A percentile compares a stretch with the other conserved stretches of the same genome.
phyloP scores from a whole-genome alignment of 257 asterid species.

The Schizonepeta tenuifolia region DNA sequence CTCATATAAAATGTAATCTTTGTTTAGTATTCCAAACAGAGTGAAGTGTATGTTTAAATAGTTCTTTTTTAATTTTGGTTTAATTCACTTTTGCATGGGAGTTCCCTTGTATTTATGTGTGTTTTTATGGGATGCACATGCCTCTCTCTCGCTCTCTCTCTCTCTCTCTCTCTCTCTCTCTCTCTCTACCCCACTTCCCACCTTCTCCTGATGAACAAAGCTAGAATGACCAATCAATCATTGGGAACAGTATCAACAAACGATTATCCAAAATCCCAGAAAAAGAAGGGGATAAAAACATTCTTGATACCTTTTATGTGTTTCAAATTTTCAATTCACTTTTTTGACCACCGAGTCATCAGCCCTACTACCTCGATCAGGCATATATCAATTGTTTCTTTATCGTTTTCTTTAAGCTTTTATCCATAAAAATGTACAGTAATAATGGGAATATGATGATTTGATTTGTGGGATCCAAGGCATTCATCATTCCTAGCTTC shows the following conservation, averaged over 20 bases:
- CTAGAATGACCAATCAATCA: conserved; percentile 49
- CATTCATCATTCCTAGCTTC: conserved; percentile 39
- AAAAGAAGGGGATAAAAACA: conserved; percentile 33
- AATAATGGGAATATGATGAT: conserved; percentile 48
- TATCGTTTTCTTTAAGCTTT: conserved; percentile 25
- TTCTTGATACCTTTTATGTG: conserved; percentile 56
- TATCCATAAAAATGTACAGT: conserved; percentile 33
- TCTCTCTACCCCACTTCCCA: conserved; percentile 14
- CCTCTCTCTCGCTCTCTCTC: conserved; percentile 7
- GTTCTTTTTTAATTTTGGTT: not conserved
- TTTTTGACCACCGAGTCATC: conserved; percentile 63
- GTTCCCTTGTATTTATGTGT: not conserved
- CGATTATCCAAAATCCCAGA: conserved; percentile 36
- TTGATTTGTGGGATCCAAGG: conserved; percentile 79
- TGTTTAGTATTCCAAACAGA: not conserved
- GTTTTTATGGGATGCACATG: conserved; percentile 31
- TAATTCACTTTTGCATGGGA: conserved; percentile 11
- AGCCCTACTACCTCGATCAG: conserved; percentile 29
- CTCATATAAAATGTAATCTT: not conserved
- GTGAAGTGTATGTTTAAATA: not conserved
- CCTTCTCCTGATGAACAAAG: conserved; percentile 5
- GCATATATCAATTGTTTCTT: conserved; percentile 16
- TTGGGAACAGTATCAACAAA: conserved; percentile 50
- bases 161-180: not conserved
- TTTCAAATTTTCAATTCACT: conserved; percentile 27